Evolutionary conservation across 345 rosid genomes (phyloP).

Genomic region (Stellera chamaejasme): DNA sequence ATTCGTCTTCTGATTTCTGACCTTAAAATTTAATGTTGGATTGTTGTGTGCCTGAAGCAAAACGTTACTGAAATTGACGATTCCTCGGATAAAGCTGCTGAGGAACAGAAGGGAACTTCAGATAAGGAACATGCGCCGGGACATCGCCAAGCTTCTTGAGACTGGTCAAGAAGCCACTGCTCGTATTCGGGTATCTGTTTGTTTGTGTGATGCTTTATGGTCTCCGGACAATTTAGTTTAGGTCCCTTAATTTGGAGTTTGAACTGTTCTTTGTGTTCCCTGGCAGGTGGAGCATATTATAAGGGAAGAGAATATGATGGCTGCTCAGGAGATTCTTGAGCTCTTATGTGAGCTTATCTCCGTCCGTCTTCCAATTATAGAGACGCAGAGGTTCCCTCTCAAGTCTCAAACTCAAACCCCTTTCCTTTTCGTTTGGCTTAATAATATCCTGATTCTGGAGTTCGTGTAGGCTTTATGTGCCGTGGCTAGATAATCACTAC

Average conservation of each 20-base stretch:
- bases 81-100: conserved; percentile 79
- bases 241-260: background rate
- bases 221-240: background rate
- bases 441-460: background rate
- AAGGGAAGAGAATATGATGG: conserved; percentile 98
- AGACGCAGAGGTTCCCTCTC: conserved; percentile 64
- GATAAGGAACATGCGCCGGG: conserved; percentile 85
- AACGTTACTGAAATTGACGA: conserved; percentile 73
- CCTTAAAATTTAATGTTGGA: background rate
- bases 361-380: conserved; percentile 92
- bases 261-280: background rate
- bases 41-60: conserved; percentile 40
- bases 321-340: conserved; percentile 94
- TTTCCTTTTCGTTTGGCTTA: background rate
- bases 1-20: background rate
- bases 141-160: conserved; percentile 93
- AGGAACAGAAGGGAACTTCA: conserved; percentile 91
- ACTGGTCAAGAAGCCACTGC: conserved; percentile 99
- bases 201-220: background rate
- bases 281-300: conserved; percentile 88
- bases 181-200: conserved; percentile 66
- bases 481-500: background rate
- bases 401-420: background rate
- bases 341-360: conserved; percentile 77
- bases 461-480: background rate